Evolutionary conservation across 495 filamentous ascomycete species (phyloP).

Genomic region (Cenococcum geophilum): DNA sequence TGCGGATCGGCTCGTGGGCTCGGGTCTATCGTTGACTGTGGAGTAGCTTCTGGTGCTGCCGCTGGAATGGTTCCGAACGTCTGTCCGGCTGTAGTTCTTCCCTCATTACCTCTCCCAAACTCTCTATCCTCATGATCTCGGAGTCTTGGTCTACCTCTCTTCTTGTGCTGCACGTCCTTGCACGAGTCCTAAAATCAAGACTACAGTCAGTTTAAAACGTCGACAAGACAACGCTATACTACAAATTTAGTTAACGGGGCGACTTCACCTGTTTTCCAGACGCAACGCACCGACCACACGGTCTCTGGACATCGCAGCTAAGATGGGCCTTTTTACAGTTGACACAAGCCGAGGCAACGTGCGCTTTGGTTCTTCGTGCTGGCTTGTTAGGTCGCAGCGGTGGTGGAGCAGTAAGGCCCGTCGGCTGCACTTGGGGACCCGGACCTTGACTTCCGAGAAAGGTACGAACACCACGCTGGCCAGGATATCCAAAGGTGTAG

Average conservation of each 20-base stretch:
- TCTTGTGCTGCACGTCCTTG: conserved; percentile 93
- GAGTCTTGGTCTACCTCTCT: conserved; percentile 83
- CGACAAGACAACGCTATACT: background rate
- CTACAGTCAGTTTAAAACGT: conserved; percentile 14
- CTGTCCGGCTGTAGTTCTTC: conserved; percentile 13
- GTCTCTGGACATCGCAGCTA: conserved; percentile 62
- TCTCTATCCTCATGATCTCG: conserved; percentile 63
- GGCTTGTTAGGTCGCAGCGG: conserved; percentile 43
- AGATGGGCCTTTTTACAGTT: conserved; percentile 97
- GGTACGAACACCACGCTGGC: conserved; percentile 20
- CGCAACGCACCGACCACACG: conserved; percentile 57
- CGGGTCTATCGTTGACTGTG: conserved; percentile 11
- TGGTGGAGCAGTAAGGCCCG: conserved; percentile 28
- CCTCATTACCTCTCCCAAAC: conserved; percentile 22
- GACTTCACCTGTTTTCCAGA: conserved; percentile 56
- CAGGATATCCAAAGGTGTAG: conserved; percentile 25
- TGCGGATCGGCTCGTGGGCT: conserved; percentile 16
- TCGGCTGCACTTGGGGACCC: conserved; percentile 31
- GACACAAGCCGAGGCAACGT: conserved; percentile 93
- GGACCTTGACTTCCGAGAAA: conserved; percentile 21
- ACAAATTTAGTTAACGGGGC: background rate
- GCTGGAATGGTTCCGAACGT: conserved; percentile 12
- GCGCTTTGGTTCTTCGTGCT: conserved; percentile 82
- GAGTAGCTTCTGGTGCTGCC: conserved; percentile 4
- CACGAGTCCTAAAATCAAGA: conserved; percentile 60